Evolutionary conservation across 768 basidiomycete genomes (phyloP).

Genomic region (Nidularia pulvinata): DNA sequence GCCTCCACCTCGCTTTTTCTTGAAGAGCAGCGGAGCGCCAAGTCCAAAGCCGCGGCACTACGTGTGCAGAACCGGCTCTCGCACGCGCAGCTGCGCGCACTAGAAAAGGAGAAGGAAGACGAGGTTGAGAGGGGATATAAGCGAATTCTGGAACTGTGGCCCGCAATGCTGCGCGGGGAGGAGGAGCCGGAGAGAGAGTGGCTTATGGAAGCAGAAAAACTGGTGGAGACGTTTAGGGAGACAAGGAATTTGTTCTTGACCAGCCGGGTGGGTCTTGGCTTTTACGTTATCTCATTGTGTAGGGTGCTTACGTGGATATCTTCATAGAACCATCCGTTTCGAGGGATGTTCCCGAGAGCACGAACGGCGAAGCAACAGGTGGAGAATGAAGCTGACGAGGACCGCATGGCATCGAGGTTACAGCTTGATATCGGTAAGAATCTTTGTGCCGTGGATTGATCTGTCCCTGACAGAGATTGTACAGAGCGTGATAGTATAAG

Average conservation of each 20-base stretch:
- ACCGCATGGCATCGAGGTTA: constrained; percentile 73
- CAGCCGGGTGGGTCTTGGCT: constrained; percentile 55
- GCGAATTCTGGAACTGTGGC: constrained; percentile 65
- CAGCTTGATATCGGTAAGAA: constrained; percentile 75
- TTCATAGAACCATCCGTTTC: constrained; percentile 57
- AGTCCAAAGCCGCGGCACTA: constrained; percentile 27
- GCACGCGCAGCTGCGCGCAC: constrained; percentile 55
- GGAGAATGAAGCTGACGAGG: constrained; percentile 58
- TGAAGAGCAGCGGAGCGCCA: constrained; percentile 44
- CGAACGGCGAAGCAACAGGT: constrained; percentile 32
- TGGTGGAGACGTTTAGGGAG: constrained; percentile 89
- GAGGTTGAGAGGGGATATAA: constrained; percentile 60
- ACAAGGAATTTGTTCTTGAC: constrained; percentile 83
- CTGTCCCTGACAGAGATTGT: too few relatives aligned
- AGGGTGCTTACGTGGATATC: constrained; percentile 6
- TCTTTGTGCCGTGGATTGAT: too few relatives aligned
- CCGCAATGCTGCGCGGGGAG: constrained; percentile 40
- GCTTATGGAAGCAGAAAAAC: constrained; percentile 80
- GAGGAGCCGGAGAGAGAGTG: constrained; percentile 66
- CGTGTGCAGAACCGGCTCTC: constrained; percentile 49
- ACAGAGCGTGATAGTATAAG: constrained; percentile 64
- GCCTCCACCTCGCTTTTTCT: constrained; percentile 58
- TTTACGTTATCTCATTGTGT: not conserved
- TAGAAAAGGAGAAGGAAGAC: constrained; percentile 67
- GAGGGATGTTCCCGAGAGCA: constrained; percentile 66